These are phyloP conservation scores for Zygoascus biomembranicola DNA, from an alignment of 805 yeast genomes.

Conservation along the genomic window DNA sequence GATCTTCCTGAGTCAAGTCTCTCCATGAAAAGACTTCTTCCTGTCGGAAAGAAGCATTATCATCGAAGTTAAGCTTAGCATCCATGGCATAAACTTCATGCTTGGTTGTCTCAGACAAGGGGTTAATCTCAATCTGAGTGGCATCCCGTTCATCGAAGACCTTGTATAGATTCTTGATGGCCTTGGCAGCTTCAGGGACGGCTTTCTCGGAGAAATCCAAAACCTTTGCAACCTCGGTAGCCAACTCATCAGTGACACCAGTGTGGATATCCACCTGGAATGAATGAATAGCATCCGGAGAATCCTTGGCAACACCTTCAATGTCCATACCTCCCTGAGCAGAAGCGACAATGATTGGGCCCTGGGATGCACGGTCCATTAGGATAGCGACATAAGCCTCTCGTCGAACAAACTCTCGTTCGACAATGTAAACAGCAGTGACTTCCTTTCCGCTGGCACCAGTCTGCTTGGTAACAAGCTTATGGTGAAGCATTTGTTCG, in stretches of 20 bases:
- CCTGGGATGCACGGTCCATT: constrained; percentile 86
- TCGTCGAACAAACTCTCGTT: constrained; percentile 86
- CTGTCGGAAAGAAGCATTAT: constrained; percentile 93
- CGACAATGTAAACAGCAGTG: constrained; percentile 91
- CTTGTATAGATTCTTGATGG: constrained; percentile 79
- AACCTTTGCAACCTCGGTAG: constrained; percentile 64
- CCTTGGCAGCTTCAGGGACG: constrained; percentile 75
- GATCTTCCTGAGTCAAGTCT: constrained; percentile 95
- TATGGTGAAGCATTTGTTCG: constrained; percentile 82
- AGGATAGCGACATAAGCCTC: constrained; percentile 94
- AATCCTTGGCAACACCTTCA: constrained; percentile 92
- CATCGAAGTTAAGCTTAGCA: constrained; percentile 97
- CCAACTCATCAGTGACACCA: constrained; percentile 75
- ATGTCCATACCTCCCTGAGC: constrained; percentile 99
- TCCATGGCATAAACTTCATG: constrained; percentile 95
- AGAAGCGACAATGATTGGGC: constrained; percentile 90
- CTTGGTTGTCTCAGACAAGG: constrained; percentile 87
- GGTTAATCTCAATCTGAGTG: constrained; percentile 98
- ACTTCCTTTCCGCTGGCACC: constrained; percentile 97
- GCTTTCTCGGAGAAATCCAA: constrained; percentile 78
- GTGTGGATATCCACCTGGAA: constrained; percentile 66
- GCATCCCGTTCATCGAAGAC: constrained; percentile 90
- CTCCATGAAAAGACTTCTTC: constrained; percentile 93
- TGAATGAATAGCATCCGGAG: constrained; percentile 87
- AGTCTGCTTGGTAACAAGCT: constrained; percentile 94